phyloP scores from a whole-genome alignment of 129 eudicot genomes.

The Heracleum sosnowskyi region DNA sequence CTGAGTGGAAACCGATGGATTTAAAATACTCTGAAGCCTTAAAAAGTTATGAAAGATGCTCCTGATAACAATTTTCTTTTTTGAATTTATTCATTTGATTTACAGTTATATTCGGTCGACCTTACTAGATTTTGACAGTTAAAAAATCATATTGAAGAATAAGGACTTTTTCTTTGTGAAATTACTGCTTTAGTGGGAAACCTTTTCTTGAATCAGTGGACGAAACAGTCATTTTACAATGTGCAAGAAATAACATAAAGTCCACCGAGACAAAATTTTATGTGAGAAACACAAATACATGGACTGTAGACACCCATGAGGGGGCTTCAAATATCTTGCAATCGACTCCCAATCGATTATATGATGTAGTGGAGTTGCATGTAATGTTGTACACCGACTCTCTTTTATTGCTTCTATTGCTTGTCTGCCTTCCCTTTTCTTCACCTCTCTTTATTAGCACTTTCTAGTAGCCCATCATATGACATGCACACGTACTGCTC shows the following conservation, averaged over 20 bases:
- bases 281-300: not conserved
- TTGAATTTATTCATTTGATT: too few species aligned
- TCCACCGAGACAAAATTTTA: not conserved
- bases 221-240: not conserved
- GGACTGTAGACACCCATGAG: not conserved
- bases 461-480: not conserved
- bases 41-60: not conserved
- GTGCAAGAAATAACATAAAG: not conserved
- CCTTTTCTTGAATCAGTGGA: not conserved
- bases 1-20: not conserved
- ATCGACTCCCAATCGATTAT: not conserved
- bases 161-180: not conserved
- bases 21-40: not conserved
- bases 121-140: not conserved
- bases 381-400: not conserved
- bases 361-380: not conserved
- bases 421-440: not conserved
- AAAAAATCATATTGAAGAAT: too few species aligned
- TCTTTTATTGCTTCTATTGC: not conserved
- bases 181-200: not conserved
- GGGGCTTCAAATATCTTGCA: not conserved
- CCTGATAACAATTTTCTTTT: too few species aligned
- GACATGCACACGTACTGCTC: not conserved
- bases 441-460: not conserved
- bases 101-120: not conserved